These are phyloP conservation scores for Coniochaeta prunicola DNA, from an alignment of 2,329 filamentous ascomycete species.

Conservation along the genomic window DNA sequence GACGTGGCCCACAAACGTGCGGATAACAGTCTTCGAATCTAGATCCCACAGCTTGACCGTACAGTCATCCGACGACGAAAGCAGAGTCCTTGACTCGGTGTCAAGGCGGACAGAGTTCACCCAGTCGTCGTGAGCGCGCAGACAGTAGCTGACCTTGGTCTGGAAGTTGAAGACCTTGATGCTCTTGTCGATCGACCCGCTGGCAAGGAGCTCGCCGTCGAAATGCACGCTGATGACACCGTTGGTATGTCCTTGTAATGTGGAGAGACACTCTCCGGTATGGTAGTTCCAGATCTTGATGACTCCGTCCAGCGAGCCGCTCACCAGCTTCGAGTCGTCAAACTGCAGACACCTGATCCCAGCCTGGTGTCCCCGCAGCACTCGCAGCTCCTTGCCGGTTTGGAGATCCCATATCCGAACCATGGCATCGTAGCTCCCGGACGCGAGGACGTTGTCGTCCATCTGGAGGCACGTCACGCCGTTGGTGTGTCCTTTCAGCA, in stretches of 20 bases:
- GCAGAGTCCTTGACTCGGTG: constrained; percentile 70
- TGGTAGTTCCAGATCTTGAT: constrained; percentile 97
- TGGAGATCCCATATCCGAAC: constrained; percentile 96
- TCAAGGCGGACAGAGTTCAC: constrained; percentile 95
- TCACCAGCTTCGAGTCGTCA: constrained; percentile 84
- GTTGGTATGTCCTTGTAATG: constrained; percentile 68
- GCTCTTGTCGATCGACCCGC: constrained; percentile 81
- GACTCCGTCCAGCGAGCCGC: constrained; percentile 77
- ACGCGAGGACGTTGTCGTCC: constrained; percentile 84
- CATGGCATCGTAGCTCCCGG: constrained; percentile 89
- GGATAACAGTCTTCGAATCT: constrained; percentile 72
- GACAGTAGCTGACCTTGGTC: constrained; percentile 69
- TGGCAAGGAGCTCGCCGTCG: constrained; percentile 75
- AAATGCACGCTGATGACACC: constrained; percentile 88
- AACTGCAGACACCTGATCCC: constrained; percentile 89
- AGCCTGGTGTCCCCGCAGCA: constrained; percentile 71
- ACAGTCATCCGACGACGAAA: constrained; percentile 91
- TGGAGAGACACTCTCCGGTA: constrained; percentile 79
- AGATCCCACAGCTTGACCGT: constrained; percentile 91
- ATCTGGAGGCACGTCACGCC: constrained; percentile 66
- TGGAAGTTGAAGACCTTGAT: constrained; percentile 92
- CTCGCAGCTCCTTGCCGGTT: constrained; percentile 79
- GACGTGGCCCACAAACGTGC: constrained; percentile 78
- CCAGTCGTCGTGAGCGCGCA: constrained; percentile 87
- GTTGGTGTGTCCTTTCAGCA: constrained; percentile 80